Evolutionary conservation across 345 rosid species (phyloP).

Genomic region (Brassica juncea): DNA sequence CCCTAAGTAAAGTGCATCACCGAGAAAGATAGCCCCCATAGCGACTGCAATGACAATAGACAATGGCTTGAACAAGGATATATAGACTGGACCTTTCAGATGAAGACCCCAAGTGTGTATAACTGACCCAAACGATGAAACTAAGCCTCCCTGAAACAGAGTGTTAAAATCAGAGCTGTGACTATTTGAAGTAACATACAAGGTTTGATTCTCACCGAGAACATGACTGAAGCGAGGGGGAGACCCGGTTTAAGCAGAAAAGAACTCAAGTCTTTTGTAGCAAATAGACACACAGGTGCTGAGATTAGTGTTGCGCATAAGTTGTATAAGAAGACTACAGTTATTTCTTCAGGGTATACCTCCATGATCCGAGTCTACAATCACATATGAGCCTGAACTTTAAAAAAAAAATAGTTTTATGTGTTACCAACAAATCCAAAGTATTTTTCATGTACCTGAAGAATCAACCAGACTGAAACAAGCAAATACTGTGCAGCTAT

Average conservation of each 20-base stretch:
- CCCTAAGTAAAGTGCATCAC: slow-evolving; percentile 30
- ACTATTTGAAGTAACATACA: too few species aligned
- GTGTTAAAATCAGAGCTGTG: neutral
- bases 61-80: slow-evolving; percentile 41
- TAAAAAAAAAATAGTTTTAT: neutral
- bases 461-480: neutral
- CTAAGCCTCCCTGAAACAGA: slow-evolving; percentile 8
- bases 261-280: neutral
- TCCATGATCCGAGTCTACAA: slow-evolving; percentile 7
- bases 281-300: neutral
- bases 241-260: neutral
- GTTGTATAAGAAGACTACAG: slow-evolving; percentile 1
- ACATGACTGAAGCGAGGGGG: neutral
- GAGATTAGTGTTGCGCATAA: slow-evolving; percentile 8
- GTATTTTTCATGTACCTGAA: neutral
- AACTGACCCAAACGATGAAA: neutral
- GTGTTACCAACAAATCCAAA: neutral
- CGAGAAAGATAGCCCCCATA: slow-evolving; percentile 32
- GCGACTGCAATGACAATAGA: slow-evolving; percentile 39
- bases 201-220: neutral
- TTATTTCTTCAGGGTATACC: slow-evolving; percentile 13
- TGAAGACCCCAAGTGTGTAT: slow-evolving; percentile 38
- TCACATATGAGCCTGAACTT: neutral
- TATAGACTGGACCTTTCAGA: slow-evolving; percentile 48
- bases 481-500: slow-evolving; percentile 2